Conservation (phyloP, 148 eudicot species). For the Nyssa sinensis region DNA sequence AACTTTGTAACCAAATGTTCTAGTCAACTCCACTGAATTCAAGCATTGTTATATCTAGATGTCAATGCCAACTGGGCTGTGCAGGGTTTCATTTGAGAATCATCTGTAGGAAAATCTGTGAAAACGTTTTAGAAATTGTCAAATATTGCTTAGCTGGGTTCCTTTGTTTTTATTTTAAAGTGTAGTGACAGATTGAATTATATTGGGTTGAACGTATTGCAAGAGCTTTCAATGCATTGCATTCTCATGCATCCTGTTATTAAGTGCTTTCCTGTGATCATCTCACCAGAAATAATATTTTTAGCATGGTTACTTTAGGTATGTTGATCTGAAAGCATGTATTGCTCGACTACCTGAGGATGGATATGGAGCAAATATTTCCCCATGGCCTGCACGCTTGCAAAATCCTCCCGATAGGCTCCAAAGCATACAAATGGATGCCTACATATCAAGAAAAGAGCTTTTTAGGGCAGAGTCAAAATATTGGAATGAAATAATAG, state of each 20-base stretch:
- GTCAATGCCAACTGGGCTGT: not conserved
- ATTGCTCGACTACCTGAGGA: slow-evolving; percentile 76
- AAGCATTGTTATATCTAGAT: not conserved
- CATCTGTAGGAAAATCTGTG: not conserved
- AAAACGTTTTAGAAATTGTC: not conserved
- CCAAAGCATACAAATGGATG: slow-evolving; percentile 87
- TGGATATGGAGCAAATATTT: slow-evolving; percentile 67
- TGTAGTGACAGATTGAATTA: too few relatives aligned
- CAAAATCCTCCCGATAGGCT: slow-evolving; percentile 82
- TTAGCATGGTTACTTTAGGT: slow-evolving; percentile 47
- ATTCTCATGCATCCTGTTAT: not conserved
- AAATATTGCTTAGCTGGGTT: not conserved
- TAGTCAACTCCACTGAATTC: too few relatives aligned
- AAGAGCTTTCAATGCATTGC: not conserved
- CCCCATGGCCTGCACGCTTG: slow-evolving; percentile 85
- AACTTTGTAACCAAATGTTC: too few relatives aligned
- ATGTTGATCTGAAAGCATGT: slow-evolving; percentile 80
- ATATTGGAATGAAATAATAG: slow-evolving; percentile 86
- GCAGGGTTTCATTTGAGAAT: not conserved
- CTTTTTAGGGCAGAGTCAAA: slow-evolving; percentile 83
- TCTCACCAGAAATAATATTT: not conserved
- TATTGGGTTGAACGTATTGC: not conserved
- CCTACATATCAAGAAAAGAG: slow-evolving; percentile 87
- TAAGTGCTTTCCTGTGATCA: not conserved
- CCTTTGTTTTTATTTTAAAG: not conserved